Base-by-base conservation (phyloP, 805 yeast species). In the Ascoidea tarda region DNA sequence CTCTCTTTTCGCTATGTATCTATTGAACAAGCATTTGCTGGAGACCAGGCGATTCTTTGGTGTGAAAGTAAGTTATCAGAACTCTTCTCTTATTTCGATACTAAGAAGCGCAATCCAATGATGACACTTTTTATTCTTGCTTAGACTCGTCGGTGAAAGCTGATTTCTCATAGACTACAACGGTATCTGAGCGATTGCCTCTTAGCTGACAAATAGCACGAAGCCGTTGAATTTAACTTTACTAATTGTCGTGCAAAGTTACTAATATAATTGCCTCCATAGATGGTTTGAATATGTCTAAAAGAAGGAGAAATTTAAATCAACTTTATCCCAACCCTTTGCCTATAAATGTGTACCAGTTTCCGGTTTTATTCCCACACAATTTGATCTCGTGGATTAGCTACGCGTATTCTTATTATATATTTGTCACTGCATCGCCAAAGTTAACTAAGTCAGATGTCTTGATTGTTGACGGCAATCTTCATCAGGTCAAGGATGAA, bases 151-250 rank as follows among this genome's bases (percentile, higher is more conserved):
- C 44, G 44, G 87, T 79, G 78, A 75, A 85, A 83, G 76, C 64
- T 69, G 82, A 78, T 79, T 80, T 76, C 81, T 77, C 81, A 78
- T 76, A 82, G 95, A 87, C 96, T 87, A 87, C 95, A 87, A 87
- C 95, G 95, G 95, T 87, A 87, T 87, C 95, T 87, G 95, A 84
- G 48, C 59, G 49, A 21, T 21, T 21, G 28, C 28, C 28, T 38
- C 14, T 38, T 38, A 38, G 44, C 44, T 38, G 14, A 38, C 14
- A 38, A 38, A 10, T 38, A 10, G 14, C 44, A 10, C 44, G 14
- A 38, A 38, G 8, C 4, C 4, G 4, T 10, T 4, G 14, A 38
- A 38, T 10, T 38, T 38, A 10, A 38, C 8, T 10, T 10, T 38
- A 38, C 8, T 10, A 38, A 38, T 38, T 38, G 2, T 38, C 3